Evolutionary conservation across 345 rosid species (phyloP).

Genomic region (Acer yangbiense): DNA sequence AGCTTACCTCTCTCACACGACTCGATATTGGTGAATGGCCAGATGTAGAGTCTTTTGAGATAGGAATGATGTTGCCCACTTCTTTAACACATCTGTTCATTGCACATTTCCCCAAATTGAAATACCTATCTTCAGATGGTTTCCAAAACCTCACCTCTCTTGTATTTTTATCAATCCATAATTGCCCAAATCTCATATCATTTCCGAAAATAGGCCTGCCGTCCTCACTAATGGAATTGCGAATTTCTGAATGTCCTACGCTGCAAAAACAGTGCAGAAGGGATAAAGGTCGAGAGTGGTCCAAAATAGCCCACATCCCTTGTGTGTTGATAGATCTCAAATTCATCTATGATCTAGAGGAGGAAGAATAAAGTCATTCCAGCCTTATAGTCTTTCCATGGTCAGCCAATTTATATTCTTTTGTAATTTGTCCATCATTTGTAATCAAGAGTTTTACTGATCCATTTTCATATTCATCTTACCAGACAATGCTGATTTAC

Average conservation of each 20-base stretch:
- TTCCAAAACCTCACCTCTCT: not conserved
- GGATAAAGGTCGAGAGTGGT: not conserved
- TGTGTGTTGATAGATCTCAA: not conserved
- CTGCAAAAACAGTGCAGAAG: not conserved
- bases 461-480: not conserved
- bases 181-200: not conserved
- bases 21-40: slow-evolving; percentile 2
- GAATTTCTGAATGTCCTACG: not conserved
- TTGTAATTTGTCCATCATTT: not conserved
- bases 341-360: not conserved
- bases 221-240: not conserved
- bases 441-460: not conserved
- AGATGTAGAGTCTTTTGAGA: slow-evolving; percentile 22
- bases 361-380: not conserved
- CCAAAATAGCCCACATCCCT: not conserved
- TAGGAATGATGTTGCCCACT: slow-evolving; percentile 18
- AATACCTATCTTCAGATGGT: not conserved
- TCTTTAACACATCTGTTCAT: not conserved
- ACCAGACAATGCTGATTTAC: not conserved
- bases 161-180: not conserved
- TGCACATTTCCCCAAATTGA: not conserved
- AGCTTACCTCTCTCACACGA: slow-evolving; percentile 14
- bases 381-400: not conserved
- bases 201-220: not conserved
- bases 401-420: not conserved